Evolutionary conservation across 148 eudicot species (phyloP).

Genomic region (Linanthus parryae): DNA sequence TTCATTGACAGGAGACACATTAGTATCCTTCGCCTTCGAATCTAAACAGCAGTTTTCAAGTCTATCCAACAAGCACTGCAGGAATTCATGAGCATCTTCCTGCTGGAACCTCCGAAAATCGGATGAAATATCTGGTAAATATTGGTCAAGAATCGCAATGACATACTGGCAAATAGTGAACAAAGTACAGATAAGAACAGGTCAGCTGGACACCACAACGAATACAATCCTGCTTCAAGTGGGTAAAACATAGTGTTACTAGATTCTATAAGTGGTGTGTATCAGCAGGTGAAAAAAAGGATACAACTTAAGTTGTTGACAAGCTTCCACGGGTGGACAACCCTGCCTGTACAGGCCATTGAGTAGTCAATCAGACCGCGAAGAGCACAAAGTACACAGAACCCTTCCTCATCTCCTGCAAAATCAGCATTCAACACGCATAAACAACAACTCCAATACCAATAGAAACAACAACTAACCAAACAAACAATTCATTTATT

Average conservation of each 20-base stretch:
- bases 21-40: slow-evolving; percentile 13
- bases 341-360: slow-evolving; percentile 20
- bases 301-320: slow-evolving; percentile 73
- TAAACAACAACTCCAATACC: background rate
- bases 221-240: background rate
- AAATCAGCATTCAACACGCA: slow-evolving; percentile 9
- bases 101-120: slow-evolving; percentile 64
- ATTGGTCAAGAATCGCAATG: slow-evolving; percentile 46
- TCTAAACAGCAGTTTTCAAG: slow-evolving; percentile 51
- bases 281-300: slow-evolving; percentile 22
- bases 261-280: background rate
- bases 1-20: slow-evolving; percentile 13
- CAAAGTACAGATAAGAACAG: background rate
- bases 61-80: slow-evolving; percentile 77
- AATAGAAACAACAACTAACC: background rate
- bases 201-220: background rate
- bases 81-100: slow-evolving; percentile 95
- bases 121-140: slow-evolving; percentile 57
- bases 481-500: background rate
- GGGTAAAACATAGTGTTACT: background rate
- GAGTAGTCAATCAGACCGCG: slow-evolving; percentile 43
- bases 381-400: slow-evolving; percentile 63
- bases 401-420: slow-evolving; percentile 45
- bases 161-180: background rate
- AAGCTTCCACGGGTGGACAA: slow-evolving; percentile 40